phyloP scores from a whole-genome alignment of 2,329 filamentous ascomycete genomes.

The Trichoderma breve region DNA sequence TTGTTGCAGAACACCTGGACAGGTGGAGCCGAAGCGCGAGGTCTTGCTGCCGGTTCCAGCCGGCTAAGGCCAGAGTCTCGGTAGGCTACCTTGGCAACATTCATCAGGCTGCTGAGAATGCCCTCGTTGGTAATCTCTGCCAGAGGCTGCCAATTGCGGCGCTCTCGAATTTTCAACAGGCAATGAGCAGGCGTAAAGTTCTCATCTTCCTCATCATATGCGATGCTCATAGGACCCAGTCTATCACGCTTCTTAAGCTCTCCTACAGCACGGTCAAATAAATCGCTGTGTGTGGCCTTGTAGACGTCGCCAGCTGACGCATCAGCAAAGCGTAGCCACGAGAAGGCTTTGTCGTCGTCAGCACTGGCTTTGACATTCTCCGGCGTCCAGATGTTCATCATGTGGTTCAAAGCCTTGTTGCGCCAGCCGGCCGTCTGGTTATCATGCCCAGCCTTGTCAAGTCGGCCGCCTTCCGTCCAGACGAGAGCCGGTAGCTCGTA shows the following conservation, averaged over 20 bases:
- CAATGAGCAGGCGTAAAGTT: conserved; percentile 70
- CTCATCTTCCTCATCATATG: conserved; percentile 66
- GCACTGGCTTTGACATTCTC: conserved; percentile 69
- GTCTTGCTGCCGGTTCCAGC: conserved; percentile 77
- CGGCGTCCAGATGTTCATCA: conserved; percentile 89
- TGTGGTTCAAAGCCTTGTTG: conserved; percentile 69
- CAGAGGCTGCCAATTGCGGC: conserved; percentile 64
- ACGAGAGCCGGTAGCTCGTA: conserved; percentile 79
- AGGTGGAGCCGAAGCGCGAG: conserved; percentile 80
- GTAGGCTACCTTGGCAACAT: conserved; percentile 67
- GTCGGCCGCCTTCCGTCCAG: conserved; percentile 75
- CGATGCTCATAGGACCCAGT: conserved; percentile 63
- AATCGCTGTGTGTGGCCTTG: conserved; percentile 62
- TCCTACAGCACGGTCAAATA: conserved; percentile 72
- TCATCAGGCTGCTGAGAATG: conserved; percentile 72
- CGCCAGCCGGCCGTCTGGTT: conserved; percentile 78
- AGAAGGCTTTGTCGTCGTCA: conserved; percentile 66
- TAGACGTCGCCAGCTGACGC: conserved; percentile 71
- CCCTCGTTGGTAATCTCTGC: conserved; percentile 71
- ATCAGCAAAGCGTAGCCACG: conserved; percentile 86
- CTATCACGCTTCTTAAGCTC: conserved; percentile 55
- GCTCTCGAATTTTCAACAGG: conserved; percentile 75
- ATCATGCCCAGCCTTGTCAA: conserved; percentile 69
- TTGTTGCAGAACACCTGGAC: conserved; percentile 76
- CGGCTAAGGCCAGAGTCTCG: conserved; percentile 68